Evolutionary conservation across 371 early-diverging fungal species (phyloP), one percentile per base, ranked within the genome.

Genomic region (Rhizopus sp.): DNA sequence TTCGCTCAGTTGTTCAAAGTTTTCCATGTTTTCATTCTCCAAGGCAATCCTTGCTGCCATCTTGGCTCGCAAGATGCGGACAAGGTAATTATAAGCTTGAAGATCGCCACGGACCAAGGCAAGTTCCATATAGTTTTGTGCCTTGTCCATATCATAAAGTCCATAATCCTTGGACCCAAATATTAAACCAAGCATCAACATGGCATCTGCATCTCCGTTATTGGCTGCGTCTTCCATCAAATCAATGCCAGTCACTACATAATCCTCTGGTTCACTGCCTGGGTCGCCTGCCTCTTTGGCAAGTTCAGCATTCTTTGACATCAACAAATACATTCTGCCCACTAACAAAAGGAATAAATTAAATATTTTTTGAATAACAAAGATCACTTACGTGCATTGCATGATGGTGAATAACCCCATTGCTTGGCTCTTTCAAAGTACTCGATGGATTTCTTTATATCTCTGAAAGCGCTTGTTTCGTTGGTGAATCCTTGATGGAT

Each of bases 151-250:
- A 47, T 84, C 81, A 51, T 84, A 84, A 39, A 81, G 52, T 29
- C 82, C 83, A 54, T 80, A 82, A 32, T 82, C 82, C 61, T 79
- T 75, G 33, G 80, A 80, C 30, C 83, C 85, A 59, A 81, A 84
- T 34, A 84, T 82, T 60, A 84, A 68, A 13, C 85, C 85, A 32
- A 84, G 51, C 63, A 81, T 74, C 66, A 80, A 57, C 72, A 84
- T 70, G 7, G 85, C 77, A 53, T 84, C 85, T 7, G 73, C 73
- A 48, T 84, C 85, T 6, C 80, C 75, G 35, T 78, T 67, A 30
- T 79, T 78, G 5, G 82, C 78, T 7, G 82, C 76, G 54, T 82
- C 66, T 50, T 84, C 78, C 70, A 84, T 76, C 35, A 73, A 73
- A 13, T 82, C 81, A 50, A 84, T 79, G 29, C 82, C 84, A 15